Evolutionary conservation across 257 asterid species (phyloP).

Genomic region (Marsdenia floribunda): DNA sequence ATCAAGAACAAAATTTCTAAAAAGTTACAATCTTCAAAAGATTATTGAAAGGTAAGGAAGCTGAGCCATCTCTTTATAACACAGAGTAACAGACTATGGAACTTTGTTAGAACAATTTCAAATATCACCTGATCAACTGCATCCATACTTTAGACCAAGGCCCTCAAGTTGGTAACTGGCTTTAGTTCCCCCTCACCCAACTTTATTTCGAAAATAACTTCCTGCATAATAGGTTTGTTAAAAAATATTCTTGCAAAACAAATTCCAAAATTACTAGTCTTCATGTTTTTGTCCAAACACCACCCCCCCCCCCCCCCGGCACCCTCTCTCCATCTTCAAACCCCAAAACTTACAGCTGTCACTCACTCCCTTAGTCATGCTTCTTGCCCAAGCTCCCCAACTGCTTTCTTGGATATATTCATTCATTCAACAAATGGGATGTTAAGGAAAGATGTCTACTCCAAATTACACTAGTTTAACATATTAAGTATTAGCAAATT

Average conservation of each 20-base stretch:
- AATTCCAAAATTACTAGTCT: neutral
- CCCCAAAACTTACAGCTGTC: neutral
- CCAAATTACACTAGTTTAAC: neutral
- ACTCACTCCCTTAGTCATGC: neutral
- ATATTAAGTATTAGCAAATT: neutral
- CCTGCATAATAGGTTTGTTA: neutral
- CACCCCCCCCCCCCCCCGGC: too few species aligned
- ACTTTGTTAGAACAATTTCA: neutral
- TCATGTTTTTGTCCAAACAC: neutral
- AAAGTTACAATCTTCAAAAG: neutral
- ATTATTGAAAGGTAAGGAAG: neutral
- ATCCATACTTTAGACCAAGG: neutral
- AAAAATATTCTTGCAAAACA: neutral
- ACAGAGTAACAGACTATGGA: neutral
- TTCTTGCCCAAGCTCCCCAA: neutral
- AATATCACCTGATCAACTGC: neutral
- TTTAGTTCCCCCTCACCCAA: neutral
- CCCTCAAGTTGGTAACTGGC: too few species aligned
- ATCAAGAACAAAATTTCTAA: neutral
- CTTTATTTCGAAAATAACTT: neutral
- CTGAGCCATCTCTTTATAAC: neutral
- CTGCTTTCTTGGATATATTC: neutral
- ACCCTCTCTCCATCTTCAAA: neutral
- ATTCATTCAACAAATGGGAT: neutral
- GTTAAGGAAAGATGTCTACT: neutral